A percentile compares a stretch with the other conserved stretches of the same genome.
phyloP scores from a whole-genome alignment of 257 asterid genomes.

The Solanum peruvianum region DNA sequence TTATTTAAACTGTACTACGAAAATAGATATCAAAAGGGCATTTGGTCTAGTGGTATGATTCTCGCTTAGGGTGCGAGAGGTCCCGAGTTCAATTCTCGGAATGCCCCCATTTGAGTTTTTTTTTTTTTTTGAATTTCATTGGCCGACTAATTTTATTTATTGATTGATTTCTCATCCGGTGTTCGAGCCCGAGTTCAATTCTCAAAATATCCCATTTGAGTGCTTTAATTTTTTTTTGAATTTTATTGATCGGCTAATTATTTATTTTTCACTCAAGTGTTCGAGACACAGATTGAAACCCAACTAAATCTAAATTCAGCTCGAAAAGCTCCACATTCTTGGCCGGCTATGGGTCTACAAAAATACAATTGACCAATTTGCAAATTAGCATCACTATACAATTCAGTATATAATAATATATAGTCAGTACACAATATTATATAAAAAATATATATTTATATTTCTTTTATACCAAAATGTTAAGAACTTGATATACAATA shows the following conservation, averaged over 20 bases:
- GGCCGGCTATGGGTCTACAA: not conserved
- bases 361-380: too few relatives aligned
- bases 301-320: not conserved
- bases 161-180: too few relatives aligned
- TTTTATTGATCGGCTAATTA: too few relatives aligned
- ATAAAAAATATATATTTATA: too few relatives aligned
- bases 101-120: conserved; percentile 24
- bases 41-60: conserved; percentile 85
- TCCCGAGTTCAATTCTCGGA: conserved; percentile 92
- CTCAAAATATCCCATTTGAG: conserved; percentile 57
- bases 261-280: too few relatives aligned
- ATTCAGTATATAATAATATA: too few relatives aligned
- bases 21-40: conserved; percentile 11
- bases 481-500: not conserved
- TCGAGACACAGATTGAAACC: not conserved
- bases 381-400: too few relatives aligned
- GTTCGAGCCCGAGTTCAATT: conserved; percentile 71
- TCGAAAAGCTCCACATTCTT: not conserved
- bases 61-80: conserved; percentile 94
- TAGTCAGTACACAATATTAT: too few relatives aligned
- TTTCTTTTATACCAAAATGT: not conserved
- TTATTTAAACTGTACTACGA: too few relatives aligned
- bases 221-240: too few relatives aligned
- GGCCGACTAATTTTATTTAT: too few relatives aligned
- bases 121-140: too few relatives aligned